These are phyloP conservation scores for Chimonanthus praecox DNA, from an alignment of 164 flowering plant species.

Conservation along the genomic window DNA sequence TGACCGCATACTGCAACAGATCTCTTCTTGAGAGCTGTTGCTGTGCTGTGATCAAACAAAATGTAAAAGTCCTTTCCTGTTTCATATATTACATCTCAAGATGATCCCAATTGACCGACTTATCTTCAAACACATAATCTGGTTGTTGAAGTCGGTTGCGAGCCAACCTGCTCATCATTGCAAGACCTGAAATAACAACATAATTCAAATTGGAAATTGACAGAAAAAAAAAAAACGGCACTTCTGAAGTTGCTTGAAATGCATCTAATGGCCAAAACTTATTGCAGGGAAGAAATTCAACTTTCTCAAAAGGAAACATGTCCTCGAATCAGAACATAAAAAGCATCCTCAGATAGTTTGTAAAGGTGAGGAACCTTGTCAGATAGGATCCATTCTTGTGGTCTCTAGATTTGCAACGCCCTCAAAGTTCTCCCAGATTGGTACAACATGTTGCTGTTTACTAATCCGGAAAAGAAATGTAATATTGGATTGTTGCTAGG, in stretches of 20 bases:
- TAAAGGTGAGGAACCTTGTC: not conserved
- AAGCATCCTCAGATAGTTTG: not conserved
- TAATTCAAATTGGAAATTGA: not conserved
- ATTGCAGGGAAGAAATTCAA: no score
- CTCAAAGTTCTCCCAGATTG: not conserved
- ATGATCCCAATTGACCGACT: constrained; percentile 33
- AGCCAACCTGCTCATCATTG: constrained; percentile 70
- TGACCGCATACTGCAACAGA: not conserved
- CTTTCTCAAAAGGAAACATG: no score
- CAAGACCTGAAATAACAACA: constrained; percentile 53
- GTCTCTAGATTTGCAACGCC: not conserved
- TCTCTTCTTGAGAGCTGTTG: not conserved
- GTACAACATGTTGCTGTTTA: no score
- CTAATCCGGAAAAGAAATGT: no score
- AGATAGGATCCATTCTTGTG: no score
- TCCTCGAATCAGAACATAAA: no score
- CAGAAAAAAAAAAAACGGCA: no score
- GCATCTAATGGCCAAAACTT: not conserved
- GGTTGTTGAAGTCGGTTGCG: constrained; percentile 51
- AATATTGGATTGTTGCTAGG: not conserved
- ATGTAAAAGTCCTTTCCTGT: not conserved
- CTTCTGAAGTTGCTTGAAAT: not conserved
- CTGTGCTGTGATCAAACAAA: not conserved
- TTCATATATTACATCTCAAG: constrained; percentile 16
- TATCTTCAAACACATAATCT: constrained; percentile 39